Percentiles rank a stretch among this genome's conserved stretches.
phyloP scores from a whole-genome alignment of 768 basidiomycete species.

The Termitomyces heimii region DNA sequence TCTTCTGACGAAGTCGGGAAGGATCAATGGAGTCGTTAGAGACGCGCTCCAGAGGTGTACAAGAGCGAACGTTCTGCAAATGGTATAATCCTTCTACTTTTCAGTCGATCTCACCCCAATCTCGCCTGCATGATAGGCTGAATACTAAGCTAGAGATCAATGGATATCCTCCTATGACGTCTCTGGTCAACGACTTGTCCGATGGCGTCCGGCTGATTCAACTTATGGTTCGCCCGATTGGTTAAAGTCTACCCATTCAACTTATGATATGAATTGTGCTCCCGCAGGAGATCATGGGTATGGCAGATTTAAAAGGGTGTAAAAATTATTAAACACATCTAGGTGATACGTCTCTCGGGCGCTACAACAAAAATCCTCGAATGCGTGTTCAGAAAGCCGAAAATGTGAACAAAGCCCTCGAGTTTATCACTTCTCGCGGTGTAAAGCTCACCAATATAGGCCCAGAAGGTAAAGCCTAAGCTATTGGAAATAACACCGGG shows the following conservation, averaged over 20 bases:
- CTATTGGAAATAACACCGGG: not conserved
- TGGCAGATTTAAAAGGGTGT: slow-evolving; percentile 4
- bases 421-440: slow-evolving; percentile 90
- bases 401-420: slow-evolving; percentile 95
- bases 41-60: slow-evolving; percentile 55
- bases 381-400: slow-evolving; percentile 97
- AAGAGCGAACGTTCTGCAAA: slow-evolving; percentile 87
- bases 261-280: slow-evolving; percentile 3
- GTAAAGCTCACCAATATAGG: slow-evolving; percentile 98
- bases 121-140: slow-evolving; percentile 49
- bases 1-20: slow-evolving; percentile 4
- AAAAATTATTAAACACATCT: not conserved
- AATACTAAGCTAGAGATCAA: slow-evolving; percentile 90
- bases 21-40: slow-evolving; percentile 53
- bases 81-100: slow-evolving; percentile 43
- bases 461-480: slow-evolving; percentile 64
- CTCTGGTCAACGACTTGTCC: slow-evolving; percentile 84
- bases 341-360: slow-evolving; percentile 91
- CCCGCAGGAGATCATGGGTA: slow-evolving; percentile 92
- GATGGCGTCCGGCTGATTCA: slow-evolving; percentile 96
- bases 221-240: slow-evolving; percentile 60
- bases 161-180: slow-evolving; percentile 82
- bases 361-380: slow-evolving; percentile 84
- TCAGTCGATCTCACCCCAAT: slow-evolving; percentile 5
- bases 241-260: not conserved